These are phyloP conservation scores for Kodamaea nitidulidarum DNA, from an alignment of 805 yeast species.

Conservation along the genomic window DNA sequence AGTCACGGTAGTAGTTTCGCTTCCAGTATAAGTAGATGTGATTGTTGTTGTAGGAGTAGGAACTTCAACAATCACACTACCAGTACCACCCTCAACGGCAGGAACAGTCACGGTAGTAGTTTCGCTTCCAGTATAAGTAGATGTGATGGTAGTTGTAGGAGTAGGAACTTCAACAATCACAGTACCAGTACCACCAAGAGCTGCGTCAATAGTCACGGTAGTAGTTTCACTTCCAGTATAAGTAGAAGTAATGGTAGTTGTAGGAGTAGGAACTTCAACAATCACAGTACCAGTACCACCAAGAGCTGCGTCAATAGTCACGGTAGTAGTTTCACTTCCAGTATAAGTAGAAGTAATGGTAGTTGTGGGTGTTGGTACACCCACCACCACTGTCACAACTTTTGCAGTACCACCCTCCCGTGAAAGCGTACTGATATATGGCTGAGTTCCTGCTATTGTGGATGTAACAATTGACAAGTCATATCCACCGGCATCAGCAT, in stretches of 20 bases:
- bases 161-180: constrained; percentile 14
- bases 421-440: too few relatives aligned
- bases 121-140: constrained; percentile 10
- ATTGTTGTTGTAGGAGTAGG: constrained; percentile 15
- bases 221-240: neutral
- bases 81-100: constrained; percentile 15
- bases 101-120: constrained; percentile 9
- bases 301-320: constrained; percentile 15
- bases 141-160: constrained; percentile 10
- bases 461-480: too few relatives aligned
- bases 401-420: constrained; percentile 9
- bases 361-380: constrained; percentile 9
- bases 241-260: constrained; percentile 3
- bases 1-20: constrained; percentile 11
- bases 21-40: constrained; percentile 13
- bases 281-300: constrained; percentile 8
- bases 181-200: constrained; percentile 10
- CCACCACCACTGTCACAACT: constrained; percentile 11
- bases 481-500: too few relatives aligned
- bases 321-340: constrained; percentile 19
- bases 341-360: constrained; percentile 5
- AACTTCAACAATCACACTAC: constrained; percentile 20
- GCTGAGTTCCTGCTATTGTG: too few relatives aligned
- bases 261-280: constrained; percentile 14
- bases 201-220: neutral